phyloP scores from a whole-genome alignment of 2,329 filamentous ascomycete species.

The Fusarium papillatum region DNA sequence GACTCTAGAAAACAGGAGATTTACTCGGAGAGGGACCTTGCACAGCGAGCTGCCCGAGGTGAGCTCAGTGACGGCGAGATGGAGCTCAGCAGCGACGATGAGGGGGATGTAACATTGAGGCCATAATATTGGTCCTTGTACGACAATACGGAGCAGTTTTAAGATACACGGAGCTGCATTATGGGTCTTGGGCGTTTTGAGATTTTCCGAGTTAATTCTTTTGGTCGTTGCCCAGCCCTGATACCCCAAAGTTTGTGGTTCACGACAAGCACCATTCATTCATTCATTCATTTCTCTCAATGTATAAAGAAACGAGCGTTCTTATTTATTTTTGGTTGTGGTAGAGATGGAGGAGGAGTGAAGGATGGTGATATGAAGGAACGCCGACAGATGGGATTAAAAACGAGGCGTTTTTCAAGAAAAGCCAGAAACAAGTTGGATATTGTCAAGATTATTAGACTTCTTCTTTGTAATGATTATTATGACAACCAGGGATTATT shows the following conservation, averaged over 20 bases:
- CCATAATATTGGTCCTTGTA: slow-evolving; percentile 41
- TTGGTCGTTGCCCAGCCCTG: slow-evolving; percentile 29
- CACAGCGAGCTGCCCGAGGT: slow-evolving; percentile 62
- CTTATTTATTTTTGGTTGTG: slow-evolving; percentile 9
- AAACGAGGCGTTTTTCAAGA: slow-evolving; percentile 20
- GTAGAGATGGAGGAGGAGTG: neutral
- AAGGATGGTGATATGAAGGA: slow-evolving; percentile 16
- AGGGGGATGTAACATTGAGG: slow-evolving; percentile 52
- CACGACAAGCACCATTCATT: slow-evolving; percentile 18
- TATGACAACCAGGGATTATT: slow-evolving; percentile 25
- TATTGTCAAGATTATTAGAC: slow-evolving; percentile 28
- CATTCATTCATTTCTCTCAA: slow-evolving; percentile 31
- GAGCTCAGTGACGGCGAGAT: slow-evolving; percentile 58
- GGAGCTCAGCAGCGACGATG: slow-evolving; percentile 49
- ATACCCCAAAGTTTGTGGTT: slow-evolving; percentile 40
- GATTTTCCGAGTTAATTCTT: slow-evolving; percentile 15
- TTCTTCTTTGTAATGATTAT: slow-evolving; percentile 36
- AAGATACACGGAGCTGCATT: slow-evolving; percentile 21
- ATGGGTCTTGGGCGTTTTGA: slow-evolving; percentile 27
- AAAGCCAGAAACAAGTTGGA: slow-evolving; percentile 25
- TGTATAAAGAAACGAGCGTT: slow-evolving; percentile 36
- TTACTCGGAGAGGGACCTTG: slow-evolving; percentile 70
- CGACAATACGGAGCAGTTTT: slow-evolving; percentile 24
- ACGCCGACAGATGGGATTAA: slow-evolving; percentile 7
- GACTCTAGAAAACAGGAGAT: slow-evolving; percentile 79